phyloP scores from a whole-genome alignment of 1,139 yeast genomes.

The Blastobotrys apis region DNA sequence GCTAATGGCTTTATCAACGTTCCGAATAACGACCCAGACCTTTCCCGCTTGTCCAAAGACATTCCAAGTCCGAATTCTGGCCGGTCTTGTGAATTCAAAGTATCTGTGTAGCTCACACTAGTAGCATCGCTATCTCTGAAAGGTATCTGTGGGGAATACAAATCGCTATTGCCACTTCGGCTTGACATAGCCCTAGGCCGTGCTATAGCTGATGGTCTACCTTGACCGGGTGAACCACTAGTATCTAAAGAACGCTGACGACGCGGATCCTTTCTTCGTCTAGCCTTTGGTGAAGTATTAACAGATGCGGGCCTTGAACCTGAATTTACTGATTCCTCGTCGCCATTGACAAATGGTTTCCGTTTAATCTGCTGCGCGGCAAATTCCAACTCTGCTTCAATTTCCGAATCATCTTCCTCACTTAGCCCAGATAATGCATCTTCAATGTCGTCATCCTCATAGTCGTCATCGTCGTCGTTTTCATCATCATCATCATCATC shows the following conservation, averaged over 20 bases:
- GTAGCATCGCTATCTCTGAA: conserved; percentile 10
- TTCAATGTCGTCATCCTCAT: conserved; percentile 17
- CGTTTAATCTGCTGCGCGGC: conserved; percentile 32
- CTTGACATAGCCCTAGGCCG: conserved; percentile 15
- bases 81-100: not conserved
- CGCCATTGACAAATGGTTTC: conserved; percentile 18
- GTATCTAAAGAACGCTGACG: conserved; percentile 23
- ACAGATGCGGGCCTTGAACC: conserved; percentile 20
- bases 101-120: conserved; percentile 3
- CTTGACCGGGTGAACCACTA: conserved; percentile 6
- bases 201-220: not conserved
- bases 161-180: conserved; percentile 12
- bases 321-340: conserved; percentile 15
- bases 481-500: conserved; percentile 16
- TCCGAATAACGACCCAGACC: conserved; percentile 9
- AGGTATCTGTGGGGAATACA: conserved; percentile 9
- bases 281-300: conserved; percentile 22
- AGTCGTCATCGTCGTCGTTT: conserved; percentile 16
- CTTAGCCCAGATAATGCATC: conserved; percentile 22
- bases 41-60: not conserved
- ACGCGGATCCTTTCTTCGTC: conserved; percentile 16
- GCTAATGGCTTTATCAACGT: conserved; percentile 6
- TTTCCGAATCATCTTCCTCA: conserved; percentile 37
- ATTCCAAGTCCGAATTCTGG: not conserved
- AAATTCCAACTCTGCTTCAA: conserved; percentile 35